Evolutionary conservation across 192 early-diverging fungal species (phyloP), one percentile per base, ranked within the genome.

Genomic region (Backusella luteola): DNA sequence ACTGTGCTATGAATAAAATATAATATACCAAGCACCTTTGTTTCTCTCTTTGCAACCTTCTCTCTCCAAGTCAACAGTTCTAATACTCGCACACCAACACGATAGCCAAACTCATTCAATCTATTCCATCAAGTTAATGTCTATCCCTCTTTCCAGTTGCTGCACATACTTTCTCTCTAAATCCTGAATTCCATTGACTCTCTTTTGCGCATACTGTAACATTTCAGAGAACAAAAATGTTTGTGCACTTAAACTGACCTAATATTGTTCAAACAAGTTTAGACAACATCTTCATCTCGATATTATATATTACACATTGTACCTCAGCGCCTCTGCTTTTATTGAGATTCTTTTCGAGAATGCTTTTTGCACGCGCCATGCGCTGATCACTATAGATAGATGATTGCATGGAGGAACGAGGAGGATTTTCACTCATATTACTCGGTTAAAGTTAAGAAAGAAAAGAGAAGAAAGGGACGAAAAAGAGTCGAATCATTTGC

Each of bases 151-250:
- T 53, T 69, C 15, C 39, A 42, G n/a, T 56, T 19, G 8, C 21
- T 2, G 9, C 53, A 74, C 80, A 67, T 90, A 96, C 95, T 93
- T 96, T 81, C 93, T 91, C 80, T 99, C 98, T 23, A 99, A 88
- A 77, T 97, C 97, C 79, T 96, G 94, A 73, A 99, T 96, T 26
- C 96, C 97, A 77, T 92, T 88, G 8, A 96, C 96, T 49, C 94
- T 89, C 83, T 97, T 97, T 85, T 98, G 97, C n/a, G 97, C 90
- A 84, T 98, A 98, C 70, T 94, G 94, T 34, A 99, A 84, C 87
- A 98, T 96, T 82, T 99, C 98, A 32, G 93, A 93, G 83, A 99
- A 96, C 35, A 99, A 78, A 77, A 97, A 96, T 17, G 93, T 88
- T 81, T 95, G 96, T 5, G 97, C 91, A 34, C 90, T 87, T 34